These are phyloP conservation scores for Sodiomyces alkalinus DNA, from an alignment of 2,329 filamentous ascomycete species.

Conservation along the genomic window DNA sequence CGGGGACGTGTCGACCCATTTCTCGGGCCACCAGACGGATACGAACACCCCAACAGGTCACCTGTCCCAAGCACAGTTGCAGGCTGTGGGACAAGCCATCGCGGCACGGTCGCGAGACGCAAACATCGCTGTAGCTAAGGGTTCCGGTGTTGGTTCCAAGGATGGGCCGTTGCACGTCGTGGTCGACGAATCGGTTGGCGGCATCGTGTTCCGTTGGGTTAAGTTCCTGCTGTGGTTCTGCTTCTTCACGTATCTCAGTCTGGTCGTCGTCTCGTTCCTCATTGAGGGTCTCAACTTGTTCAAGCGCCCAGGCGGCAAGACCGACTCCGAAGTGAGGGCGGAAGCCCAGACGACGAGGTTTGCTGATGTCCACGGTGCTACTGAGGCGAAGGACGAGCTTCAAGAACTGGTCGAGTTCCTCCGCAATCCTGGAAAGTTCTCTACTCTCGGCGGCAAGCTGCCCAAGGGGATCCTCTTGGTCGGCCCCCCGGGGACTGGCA, in stretches of 20 bases:
- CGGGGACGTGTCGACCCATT: slow-evolving; percentile 4
- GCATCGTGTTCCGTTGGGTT: slow-evolving; percentile 75
- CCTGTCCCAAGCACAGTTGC: slow-evolving; percentile 47
- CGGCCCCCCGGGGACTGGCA: slow-evolving; percentile 92
- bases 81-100: slow-evolving; percentile 70
- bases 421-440: slow-evolving; percentile 85
- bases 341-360: slow-evolving; percentile 88
- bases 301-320: slow-evolving; percentile 60
- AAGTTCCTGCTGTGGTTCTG: slow-evolving; percentile 72
- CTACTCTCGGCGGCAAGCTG: slow-evolving; percentile 84
- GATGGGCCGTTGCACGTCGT: slow-evolving; percentile 87
- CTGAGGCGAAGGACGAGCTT: slow-evolving; percentile 95
- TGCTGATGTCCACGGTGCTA: slow-evolving; percentile 87
- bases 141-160: slow-evolving; percentile 53
- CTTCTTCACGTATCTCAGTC: slow-evolving; percentile 61
- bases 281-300: slow-evolving; percentile 69
- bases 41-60: slow-evolving; percentile 15
- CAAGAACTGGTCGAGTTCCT: slow-evolving; percentile 95
- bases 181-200: slow-evolving; percentile 75
- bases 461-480: slow-evolving; percentile 93
- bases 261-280: slow-evolving; percentile 66
- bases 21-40: slow-evolving; percentile 15
- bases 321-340: slow-evolving; percentile 75
- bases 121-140: slow-evolving; percentile 41
- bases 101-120: slow-evolving; percentile 55